These are phyloP conservation scores for Fusarium incarnatum DNA, from an alignment of 2,329 filamentous ascomycete genomes.

Conservation along the genomic window DNA sequence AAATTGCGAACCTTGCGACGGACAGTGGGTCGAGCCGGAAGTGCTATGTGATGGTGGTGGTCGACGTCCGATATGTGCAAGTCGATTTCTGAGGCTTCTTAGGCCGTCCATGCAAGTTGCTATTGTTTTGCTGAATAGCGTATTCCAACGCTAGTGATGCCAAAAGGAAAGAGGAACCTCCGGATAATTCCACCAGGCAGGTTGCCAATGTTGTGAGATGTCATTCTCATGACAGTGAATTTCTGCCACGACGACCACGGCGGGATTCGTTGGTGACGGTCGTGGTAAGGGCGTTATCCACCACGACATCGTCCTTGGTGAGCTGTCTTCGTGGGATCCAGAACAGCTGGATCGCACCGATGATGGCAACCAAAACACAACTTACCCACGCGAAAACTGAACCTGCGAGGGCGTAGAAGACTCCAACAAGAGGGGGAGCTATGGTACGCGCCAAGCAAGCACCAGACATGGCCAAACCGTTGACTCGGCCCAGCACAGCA, in stretches of 20 bases:
- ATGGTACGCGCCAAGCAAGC: constrained; percentile 78
- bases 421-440: constrained; percentile 74
- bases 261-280: constrained; percentile 31
- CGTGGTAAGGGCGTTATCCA: constrained; percentile 37
- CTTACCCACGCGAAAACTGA: constrained; percentile 58
- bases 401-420: constrained; percentile 72
- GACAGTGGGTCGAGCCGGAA: background rate
- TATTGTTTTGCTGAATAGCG: background rate
- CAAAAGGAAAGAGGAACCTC: background rate
- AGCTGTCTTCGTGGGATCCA: constrained; percentile 36
- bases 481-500: constrained; percentile 74
- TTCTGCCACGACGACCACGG: constrained; percentile 23
- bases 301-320: constrained; percentile 20
- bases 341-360: constrained; percentile 37
- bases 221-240: constrained; percentile 15
- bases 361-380: constrained; percentile 46
- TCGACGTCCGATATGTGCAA: background rate
- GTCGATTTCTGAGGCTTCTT: background rate
- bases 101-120: background rate
- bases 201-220: background rate
- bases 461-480: constrained; percentile 76
- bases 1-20: background rate
- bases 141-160: background rate
- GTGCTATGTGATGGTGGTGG: background rate
- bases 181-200: background rate